phyloP scores from a whole-genome alignment of 805 yeast genomes.

The Ogataea sp. region DNA sequence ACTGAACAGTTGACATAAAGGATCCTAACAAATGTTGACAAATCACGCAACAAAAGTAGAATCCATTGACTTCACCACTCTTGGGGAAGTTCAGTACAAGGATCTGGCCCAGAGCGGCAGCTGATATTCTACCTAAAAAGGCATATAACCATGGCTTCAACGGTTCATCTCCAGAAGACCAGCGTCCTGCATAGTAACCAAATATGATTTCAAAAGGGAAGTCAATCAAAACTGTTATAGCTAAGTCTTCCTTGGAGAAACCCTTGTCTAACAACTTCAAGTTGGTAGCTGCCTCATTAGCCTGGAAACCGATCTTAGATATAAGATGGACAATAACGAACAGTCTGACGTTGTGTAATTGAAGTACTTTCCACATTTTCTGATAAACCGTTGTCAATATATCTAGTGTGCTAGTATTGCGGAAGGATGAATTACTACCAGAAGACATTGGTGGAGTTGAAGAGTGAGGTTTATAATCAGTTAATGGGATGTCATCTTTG shows the following conservation, averaged over 20 bases:
- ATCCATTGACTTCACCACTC: slow-evolving; percentile 34
- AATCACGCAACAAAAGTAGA: slow-evolving; percentile 65
- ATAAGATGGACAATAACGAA: slow-evolving; percentile 68
- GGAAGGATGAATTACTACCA: not conserved
- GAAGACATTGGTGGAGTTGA: not conserved
- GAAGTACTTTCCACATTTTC: slow-evolving; percentile 63
- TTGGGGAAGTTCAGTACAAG: slow-evolving; percentile 68
- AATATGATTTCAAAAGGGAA: slow-evolving; percentile 94
- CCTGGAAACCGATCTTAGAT: slow-evolving; percentile 89
- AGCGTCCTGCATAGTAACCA: slow-evolving; percentile 92
- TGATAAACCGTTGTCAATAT: slow-evolving; percentile 44
- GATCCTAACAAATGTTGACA: slow-evolving; percentile 79
- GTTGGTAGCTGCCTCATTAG: slow-evolving; percentile 93
- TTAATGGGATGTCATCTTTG: slow-evolving; percentile 13
- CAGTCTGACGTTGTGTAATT: slow-evolving; percentile 61
- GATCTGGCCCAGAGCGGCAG: slow-evolving; percentile 70
- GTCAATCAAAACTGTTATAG: slow-evolving; percentile 86
- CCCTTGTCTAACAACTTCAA: slow-evolving; percentile 87
- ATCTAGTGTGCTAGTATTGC: not conserved
- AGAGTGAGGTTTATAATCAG: slow-evolving; percentile 5
- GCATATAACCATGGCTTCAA: slow-evolving; percentile 88
- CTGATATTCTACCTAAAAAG: slow-evolving; percentile 68
- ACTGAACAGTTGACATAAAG: slow-evolving; percentile 91
- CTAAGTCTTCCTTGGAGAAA: slow-evolving; percentile 85
- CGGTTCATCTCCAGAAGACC: slow-evolving; percentile 78